Evolutionary conservation across 2,329 filamentous ascomycete genomes (phyloP).

Genomic region (Corynespora cassiicola): DNA sequence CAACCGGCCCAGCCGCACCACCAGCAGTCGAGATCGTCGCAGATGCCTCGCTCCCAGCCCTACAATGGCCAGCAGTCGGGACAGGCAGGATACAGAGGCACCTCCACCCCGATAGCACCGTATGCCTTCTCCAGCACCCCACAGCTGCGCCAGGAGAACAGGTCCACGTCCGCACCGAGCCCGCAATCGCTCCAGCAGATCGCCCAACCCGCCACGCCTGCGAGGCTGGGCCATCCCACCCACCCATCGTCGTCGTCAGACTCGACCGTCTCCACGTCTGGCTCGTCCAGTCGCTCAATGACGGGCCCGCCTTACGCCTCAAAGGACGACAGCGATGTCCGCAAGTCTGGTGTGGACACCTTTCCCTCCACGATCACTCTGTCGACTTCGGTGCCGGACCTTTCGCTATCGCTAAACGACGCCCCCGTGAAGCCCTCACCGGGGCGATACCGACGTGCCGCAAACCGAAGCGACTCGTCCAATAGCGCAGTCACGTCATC

Average conservation of each 20-base stretch:
- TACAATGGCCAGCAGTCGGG: conserved; percentile 51
- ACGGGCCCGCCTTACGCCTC: conserved; percentile 42
- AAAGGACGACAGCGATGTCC: conserved; percentile 57
- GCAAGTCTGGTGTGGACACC: conserved; percentile 38
- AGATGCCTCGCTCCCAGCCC: conserved; percentile 50
- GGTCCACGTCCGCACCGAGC: conserved; percentile 61
- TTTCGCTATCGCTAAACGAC: conserved; percentile 62
- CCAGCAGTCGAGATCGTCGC: conserved; percentile 46
- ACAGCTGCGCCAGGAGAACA: conserved; percentile 62
- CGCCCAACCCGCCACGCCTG: conserved; percentile 27
- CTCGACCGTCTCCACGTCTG: conserved; percentile 55
- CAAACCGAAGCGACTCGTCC: conserved; percentile 61
- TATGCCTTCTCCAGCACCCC: conserved; percentile 60
- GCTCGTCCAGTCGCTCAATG: conserved; percentile 57
- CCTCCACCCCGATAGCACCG: conserved; percentile 54
- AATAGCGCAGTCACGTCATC: conserved; percentile 36
- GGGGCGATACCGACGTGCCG: conserved; percentile 80
- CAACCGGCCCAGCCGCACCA: conserved; percentile 44
- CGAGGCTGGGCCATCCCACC: conserved; percentile 42
- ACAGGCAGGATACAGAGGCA: conserved; percentile 49
- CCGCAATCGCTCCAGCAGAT: conserved; percentile 46
- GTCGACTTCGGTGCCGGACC: conserved; percentile 59
- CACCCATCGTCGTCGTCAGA: conserved; percentile 51
- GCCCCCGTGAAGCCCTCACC: conserved; percentile 72
- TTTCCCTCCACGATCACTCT: conserved; percentile 58